Conservation (phyloP, 495 filamentous ascomycete species). For the Pyrenula aspistea region DNA sequence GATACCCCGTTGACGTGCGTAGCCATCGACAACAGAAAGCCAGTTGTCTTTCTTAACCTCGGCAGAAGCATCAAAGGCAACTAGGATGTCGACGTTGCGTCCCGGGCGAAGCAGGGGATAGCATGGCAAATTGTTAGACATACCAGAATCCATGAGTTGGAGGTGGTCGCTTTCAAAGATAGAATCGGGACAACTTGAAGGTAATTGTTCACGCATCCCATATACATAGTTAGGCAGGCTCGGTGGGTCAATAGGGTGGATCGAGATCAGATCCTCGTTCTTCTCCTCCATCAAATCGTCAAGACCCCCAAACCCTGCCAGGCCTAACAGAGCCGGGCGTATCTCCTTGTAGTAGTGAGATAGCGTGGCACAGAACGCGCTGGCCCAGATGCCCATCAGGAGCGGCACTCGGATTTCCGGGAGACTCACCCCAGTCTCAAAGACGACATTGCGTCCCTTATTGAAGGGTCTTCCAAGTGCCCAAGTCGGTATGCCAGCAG, state of each 20-base stretch:
- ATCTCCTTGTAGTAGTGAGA: conserved; percentile 94
- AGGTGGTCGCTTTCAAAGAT: conserved; percentile 59
- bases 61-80: conserved; percentile 78
- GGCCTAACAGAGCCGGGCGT: conserved; percentile 58
- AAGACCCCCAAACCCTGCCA: conserved; percentile 64
- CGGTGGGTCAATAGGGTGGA: conserved; percentile 88
- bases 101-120: conserved; percentile 86
- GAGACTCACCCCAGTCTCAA: conserved; percentile 45
- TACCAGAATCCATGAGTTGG: conserved; percentile 92
- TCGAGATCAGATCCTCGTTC: conserved; percentile 69
- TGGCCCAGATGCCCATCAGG: conserved; percentile 86
- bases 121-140: conserved; percentile 94
- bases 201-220: conserved; percentile 65
- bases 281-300: conserved; percentile 77
- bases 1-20: conserved; percentile 74
- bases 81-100: conserved; percentile 78
- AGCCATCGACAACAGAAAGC: conserved; percentile 86
- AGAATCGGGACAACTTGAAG: conserved; percentile 58
- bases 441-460: conserved; percentile 48
- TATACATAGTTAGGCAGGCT: conserved; percentile 76
- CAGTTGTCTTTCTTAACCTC: conserved; percentile 84
- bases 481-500: conserved; percentile 90
- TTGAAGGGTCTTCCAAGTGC: conserved; percentile 75
- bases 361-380: conserved; percentile 88
- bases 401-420: conserved; percentile 74